Evolutionary conservation across 345 rosid genomes (phyloP).

Genomic region (Draba incana): DNA sequence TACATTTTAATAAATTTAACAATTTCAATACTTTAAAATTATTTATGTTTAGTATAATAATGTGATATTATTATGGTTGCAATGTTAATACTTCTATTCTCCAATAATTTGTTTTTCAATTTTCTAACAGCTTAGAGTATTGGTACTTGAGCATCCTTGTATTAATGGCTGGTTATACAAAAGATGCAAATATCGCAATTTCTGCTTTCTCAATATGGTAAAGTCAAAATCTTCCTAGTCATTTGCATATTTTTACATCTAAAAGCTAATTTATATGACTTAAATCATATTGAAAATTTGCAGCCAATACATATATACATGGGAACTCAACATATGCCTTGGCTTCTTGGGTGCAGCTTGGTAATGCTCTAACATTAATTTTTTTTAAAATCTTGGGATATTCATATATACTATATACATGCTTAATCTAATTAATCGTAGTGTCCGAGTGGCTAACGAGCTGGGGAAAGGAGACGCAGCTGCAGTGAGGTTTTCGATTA

Average conservation of each 20-base stretch:
- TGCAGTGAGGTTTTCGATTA: conserved; percentile 52
- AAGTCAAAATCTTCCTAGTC: neutral
- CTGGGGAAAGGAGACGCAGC: conserved; percentile 58
- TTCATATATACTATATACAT: neutral
- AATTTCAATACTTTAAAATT: no score
- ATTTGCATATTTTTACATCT: neutral
- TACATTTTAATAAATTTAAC: no score
- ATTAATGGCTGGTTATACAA: conserved; percentile 57
- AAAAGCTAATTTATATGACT: neutral
- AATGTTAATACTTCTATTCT: neutral
- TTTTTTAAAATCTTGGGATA: neutral
- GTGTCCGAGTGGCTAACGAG: conserved; percentile 68
- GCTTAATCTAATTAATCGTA: conserved; percentile 15
- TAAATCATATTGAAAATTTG: neutral
- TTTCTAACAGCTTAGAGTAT: conserved; percentile 50
- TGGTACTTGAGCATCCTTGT: conserved; percentile 62
- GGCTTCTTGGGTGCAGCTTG: conserved; percentile 60
- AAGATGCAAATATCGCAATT: conserved; percentile 52
- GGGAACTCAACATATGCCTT: conserved; percentile 62
- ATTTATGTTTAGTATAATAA: neutral
- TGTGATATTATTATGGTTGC: neutral
- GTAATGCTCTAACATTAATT: conserved; percentile 27
- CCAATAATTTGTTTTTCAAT: neutral
- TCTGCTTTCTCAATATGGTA: conserved; percentile 65
- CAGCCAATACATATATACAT: conserved; percentile 47